Conservation (phyloP, 2,329 filamentous ascomycete species). For the Hypocrella siamensis region DNA sequence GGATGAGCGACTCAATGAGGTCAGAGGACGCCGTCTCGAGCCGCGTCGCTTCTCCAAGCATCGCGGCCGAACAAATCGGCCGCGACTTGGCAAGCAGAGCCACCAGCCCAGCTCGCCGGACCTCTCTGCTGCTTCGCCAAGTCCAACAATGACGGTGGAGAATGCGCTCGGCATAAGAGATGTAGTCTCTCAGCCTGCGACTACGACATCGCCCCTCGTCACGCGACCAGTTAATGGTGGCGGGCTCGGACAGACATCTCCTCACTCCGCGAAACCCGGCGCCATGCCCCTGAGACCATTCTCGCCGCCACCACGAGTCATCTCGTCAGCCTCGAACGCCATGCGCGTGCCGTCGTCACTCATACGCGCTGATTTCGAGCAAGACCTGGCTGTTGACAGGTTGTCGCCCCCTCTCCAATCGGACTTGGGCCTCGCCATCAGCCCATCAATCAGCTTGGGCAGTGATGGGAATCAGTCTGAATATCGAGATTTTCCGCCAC, state of each 20-base stretch:
- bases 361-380: constrained; percentile 19
- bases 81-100: too few species aligned
- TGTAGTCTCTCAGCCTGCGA: constrained; percentile 5
- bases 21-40: constrained; percentile 15
- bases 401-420: constrained; percentile 18
- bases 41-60: constrained; percentile 13
- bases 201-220: constrained; percentile 13
- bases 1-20: constrained; percentile 31
- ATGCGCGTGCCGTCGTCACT: constrained; percentile 16
- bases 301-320: constrained; percentile 11
- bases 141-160: constrained; percentile 8
- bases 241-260: too few species aligned
- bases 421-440: constrained; percentile 13
- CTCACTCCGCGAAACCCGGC: background rate
- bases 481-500: constrained; percentile 19
- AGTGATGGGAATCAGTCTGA: constrained; percentile 15
- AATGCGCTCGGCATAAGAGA: constrained; percentile 19
- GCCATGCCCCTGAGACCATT: background rate
- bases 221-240: constrained; percentile 13
- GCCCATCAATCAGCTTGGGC: constrained; percentile 19
- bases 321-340: constrained; percentile 15
- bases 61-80: constrained; percentile 12
- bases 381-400: constrained; percentile 21
- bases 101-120: background rate
- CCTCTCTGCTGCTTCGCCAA: constrained; percentile 1